Percentiles rank a stretch among this genome's conserved stretches.
These are phyloP conservation scores for Spizellomyces sp. DNA, from an alignment of 192 early-diverging fungal genomes.

Conservation along the genomic window DNA sequence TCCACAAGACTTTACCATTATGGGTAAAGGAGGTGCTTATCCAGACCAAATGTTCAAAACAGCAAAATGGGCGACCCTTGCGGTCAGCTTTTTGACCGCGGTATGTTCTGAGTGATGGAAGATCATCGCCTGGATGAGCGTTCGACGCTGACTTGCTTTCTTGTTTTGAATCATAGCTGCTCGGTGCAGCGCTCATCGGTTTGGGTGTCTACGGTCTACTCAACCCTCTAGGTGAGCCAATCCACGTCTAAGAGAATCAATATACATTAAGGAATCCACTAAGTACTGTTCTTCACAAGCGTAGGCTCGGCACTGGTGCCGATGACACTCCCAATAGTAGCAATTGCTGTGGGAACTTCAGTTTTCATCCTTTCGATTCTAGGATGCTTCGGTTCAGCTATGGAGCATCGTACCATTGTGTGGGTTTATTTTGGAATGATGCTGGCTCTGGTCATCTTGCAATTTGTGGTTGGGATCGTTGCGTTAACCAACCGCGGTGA, in stretches of 20 bases:
- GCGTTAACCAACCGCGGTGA: constrained; percentile 26
- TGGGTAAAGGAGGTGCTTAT: too few species aligned
- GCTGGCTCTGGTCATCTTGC: constrained; percentile 10
- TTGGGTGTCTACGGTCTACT: constrained; percentile 42
- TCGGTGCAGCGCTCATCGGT: constrained; percentile 34
- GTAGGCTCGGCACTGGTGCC: constrained; percentile 40
- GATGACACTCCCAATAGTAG: constrained; percentile 40
- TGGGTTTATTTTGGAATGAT: constrained; percentile 24
- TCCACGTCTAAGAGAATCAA: background rate
- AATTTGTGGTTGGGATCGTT: constrained; percentile 18
- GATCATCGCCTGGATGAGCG: background rate
- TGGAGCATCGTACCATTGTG: constrained; percentile 9
- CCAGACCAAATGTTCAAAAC: background rate
- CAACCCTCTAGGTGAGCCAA: constrained; percentile 26
- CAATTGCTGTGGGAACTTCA: constrained; percentile 41
- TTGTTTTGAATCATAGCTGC: constrained; percentile 11
- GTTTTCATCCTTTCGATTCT: constrained; percentile 47
- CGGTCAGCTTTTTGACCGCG: constrained; percentile 15
- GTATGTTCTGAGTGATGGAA: background rate
- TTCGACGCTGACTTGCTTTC: background rate
- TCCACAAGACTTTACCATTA: too few species aligned
- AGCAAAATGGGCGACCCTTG: constrained; percentile 28
- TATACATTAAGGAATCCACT: background rate
- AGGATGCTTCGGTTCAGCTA: constrained; percentile 46
- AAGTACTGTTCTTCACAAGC: background rate